phyloP scores from a whole-genome alignment of 306 rosid species.

The Crotalaria pallida region DNA sequence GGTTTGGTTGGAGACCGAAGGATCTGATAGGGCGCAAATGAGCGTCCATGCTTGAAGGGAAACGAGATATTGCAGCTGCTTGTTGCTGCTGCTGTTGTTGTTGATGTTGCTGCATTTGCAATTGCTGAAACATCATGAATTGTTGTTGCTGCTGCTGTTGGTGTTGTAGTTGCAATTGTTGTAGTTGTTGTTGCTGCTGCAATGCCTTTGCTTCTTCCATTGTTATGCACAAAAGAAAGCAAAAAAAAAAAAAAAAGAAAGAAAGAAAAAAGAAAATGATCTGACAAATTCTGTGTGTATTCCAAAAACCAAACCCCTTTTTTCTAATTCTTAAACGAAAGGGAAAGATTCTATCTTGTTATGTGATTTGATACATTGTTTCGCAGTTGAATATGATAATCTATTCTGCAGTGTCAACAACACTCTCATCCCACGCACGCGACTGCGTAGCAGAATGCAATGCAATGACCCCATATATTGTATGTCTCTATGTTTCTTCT shows the following conservation, averaged over 20 bases:
- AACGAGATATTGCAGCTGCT: constrained; percentile 77
- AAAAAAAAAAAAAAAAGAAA: no score
- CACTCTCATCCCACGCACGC: no score
- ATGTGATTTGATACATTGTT: background rate
- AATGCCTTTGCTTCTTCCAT: constrained; percentile 85
- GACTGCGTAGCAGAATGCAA: no score
- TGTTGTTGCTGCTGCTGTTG: constrained; percentile 45
- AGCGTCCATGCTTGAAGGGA: constrained; percentile 89
- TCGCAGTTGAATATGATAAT: no score
- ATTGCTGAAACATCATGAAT: constrained; percentile 54
- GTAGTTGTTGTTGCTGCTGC: constrained; percentile 48
- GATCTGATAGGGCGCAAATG: constrained; percentile 84
- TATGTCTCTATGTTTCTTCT: no score
- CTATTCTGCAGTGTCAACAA: no score
- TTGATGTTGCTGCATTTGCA: constrained; percentile 48
- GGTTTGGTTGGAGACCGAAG: constrained; percentile 47
- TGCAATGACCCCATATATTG: no score
- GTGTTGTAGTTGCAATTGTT: constrained; percentile 24
- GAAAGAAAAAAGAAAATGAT: no score
- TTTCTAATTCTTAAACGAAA: background rate
- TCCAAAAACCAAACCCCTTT: background rate
- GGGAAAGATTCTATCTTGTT: background rate
- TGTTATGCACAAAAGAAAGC: no score
- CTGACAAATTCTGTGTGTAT: background rate
- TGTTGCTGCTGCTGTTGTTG: constrained; percentile 46